Conservation (phyloP, 2,329 filamentous ascomycete genomes). For the Dactylellina sp. region DNA sequence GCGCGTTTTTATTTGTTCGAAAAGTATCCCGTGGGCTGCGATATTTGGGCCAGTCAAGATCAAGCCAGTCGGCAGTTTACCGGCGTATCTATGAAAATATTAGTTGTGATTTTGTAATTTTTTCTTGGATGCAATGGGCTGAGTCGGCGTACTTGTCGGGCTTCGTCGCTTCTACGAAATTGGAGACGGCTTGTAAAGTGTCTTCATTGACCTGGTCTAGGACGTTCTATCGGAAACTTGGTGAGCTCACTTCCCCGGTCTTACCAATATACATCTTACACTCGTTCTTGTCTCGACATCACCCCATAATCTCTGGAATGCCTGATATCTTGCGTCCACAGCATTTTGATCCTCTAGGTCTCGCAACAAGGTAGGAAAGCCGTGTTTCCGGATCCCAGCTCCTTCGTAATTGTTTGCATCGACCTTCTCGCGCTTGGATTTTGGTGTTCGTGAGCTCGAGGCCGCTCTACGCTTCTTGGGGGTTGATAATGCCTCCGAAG, state of each 20-base stretch:
- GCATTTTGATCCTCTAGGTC: slow-evolving; percentile 69
- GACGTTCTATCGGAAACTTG: slow-evolving; percentile 67
- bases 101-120: slow-evolving; percentile 15
- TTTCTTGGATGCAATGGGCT: slow-evolving; percentile 2
- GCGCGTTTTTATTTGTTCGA: slow-evolving; percentile 72
- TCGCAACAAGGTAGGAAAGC: slow-evolving; percentile 70
- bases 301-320: slow-evolving; percentile 75
- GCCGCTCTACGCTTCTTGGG: slow-evolving; percentile 63
- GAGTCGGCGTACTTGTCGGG: slow-evolving; percentile 28
- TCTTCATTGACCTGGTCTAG: slow-evolving; percentile 72
- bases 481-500: slow-evolving; percentile 60
- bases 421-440: slow-evolving; percentile 57
- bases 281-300: slow-evolving; percentile 74
- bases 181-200: slow-evolving; percentile 71
- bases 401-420: slow-evolving; percentile 36
- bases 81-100: slow-evolving; percentile 59
- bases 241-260: slow-evolving; percentile 60
- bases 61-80: slow-evolving; percentile 75
- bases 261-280: slow-evolving; percentile 62
- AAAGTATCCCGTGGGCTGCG: slow-evolving; percentile 79
- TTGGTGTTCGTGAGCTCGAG: slow-evolving; percentile 28
- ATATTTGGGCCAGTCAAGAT: slow-evolving; percentile 83
- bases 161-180: slow-evolving; percentile 67
- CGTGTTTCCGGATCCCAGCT: slow-evolving; percentile 28
- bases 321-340: slow-evolving; percentile 69